These are phyloP conservation scores for Phialophora verrucosa DNA, from an alignment of 2,329 filamentous ascomycete genomes.

Conservation along the genomic window DNA sequence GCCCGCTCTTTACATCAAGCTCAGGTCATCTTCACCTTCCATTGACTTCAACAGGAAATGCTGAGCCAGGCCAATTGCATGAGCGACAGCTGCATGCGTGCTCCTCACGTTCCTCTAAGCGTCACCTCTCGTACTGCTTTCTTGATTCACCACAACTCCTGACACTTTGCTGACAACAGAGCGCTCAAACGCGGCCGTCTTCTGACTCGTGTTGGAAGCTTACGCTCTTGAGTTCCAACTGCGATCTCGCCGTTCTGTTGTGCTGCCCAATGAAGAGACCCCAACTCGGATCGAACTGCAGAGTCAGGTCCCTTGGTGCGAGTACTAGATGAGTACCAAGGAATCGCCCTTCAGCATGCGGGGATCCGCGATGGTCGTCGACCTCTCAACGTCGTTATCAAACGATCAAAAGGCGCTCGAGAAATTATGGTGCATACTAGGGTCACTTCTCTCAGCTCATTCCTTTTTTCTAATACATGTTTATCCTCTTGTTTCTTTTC, in stretches of 20 bases:
- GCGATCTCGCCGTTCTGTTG: background rate
- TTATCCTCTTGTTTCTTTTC: background rate
- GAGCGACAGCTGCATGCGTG: too few species aligned
- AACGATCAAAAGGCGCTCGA: conserved; percentile 3
- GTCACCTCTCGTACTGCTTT: background rate
- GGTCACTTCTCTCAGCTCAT: background rate
- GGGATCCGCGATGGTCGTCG: background rate
- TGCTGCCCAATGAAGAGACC: background rate
- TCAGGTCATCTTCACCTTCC: conserved; percentile 1
- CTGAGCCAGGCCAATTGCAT: too few species aligned
- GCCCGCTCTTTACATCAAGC: background rate
- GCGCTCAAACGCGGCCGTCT: background rate
- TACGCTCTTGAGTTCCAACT: background rate
- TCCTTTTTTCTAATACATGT: background rate
- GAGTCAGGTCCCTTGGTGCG: background rate
- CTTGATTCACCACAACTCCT: background rate
- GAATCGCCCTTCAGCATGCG: background rate
- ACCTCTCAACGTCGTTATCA: conserved; percentile 3
- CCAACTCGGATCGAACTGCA: background rate
- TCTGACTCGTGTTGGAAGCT: background rate
- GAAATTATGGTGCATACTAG: background rate
- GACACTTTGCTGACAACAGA: background rate
- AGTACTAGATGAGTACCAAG: background rate
- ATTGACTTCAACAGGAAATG: background rate
- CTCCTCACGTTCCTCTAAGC: background rate